Evolutionary conservation across 768 basidiomycete species (phyloP).

Genomic region (Hirschioporus abietinus): DNA sequence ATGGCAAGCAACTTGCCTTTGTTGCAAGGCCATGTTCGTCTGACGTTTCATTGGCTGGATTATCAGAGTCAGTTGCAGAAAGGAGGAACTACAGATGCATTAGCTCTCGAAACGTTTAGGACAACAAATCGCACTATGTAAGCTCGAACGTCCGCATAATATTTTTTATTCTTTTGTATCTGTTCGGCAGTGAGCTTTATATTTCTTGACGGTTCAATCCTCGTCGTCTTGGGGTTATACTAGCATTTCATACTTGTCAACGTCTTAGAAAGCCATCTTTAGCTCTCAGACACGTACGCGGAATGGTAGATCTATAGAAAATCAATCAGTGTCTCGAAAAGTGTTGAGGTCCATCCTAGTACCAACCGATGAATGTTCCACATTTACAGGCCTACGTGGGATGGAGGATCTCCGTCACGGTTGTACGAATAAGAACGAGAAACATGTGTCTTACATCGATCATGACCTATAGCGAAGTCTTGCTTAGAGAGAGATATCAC

Average conservation of each 20-base stretch:
- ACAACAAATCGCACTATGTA: neutral
- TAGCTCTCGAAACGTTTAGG: neutral
- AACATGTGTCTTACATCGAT: neutral
- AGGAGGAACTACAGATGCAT: neutral
- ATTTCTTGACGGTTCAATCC: neutral
- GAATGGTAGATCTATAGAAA: neutral
- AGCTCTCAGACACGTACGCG: neutral
- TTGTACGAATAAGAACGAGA: neutral
- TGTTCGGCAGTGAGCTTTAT: neutral
- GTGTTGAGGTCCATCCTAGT: neutral
- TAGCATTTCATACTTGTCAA: neutral
- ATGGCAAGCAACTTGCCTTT: neutral
- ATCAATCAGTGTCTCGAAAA: neutral
- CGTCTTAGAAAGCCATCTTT: neutral
- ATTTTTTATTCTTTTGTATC: neutral
- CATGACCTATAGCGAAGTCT: neutral
- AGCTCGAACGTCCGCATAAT: neutral
- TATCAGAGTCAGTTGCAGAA: neutral
- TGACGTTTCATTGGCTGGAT: neutral
- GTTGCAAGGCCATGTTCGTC: neutral
- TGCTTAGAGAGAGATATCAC: neutral
- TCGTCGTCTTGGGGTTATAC: neutral
- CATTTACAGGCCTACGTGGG: neutral
- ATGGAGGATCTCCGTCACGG: neutral
- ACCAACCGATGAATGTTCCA: neutral